These are phyloP conservation scores for Leccinum fallax DNA, from an alignment of 1,284 basidiomycete species.

Conservation along the genomic window DNA sequence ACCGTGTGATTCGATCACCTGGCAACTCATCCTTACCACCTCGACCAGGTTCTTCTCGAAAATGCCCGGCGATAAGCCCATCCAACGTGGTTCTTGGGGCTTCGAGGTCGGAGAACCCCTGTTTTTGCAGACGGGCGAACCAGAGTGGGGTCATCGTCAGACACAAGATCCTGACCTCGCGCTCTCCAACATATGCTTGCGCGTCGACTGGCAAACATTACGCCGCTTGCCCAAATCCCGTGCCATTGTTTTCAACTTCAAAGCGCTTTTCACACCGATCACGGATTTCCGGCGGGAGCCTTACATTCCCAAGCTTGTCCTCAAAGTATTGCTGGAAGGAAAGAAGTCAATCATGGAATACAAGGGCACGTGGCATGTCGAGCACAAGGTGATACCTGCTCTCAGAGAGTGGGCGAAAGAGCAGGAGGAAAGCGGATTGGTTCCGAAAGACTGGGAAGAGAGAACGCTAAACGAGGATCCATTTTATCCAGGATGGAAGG, in stretches of 20 bases:
- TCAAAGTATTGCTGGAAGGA: constrained; percentile 44
- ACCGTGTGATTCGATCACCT: background rate
- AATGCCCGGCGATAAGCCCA: constrained; percentile 47
- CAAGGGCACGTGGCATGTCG: constrained; percentile 44
- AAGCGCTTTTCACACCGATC: constrained; percentile 52
- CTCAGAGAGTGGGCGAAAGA: constrained; percentile 47
- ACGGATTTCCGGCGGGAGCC: constrained; percentile 45
- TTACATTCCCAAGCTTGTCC: constrained; percentile 47
- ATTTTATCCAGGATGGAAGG: constrained; percentile 50
- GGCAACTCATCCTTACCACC: background rate
- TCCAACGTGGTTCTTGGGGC: constrained; percentile 54
- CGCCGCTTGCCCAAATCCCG: constrained; percentile 48
- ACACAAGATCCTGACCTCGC: constrained; percentile 39
- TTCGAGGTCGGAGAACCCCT: constrained; percentile 50
- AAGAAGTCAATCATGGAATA: constrained; percentile 44
- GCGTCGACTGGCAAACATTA: constrained; percentile 57
- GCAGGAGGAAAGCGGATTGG: constrained; percentile 47
- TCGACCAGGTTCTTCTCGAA: constrained; percentile 48
- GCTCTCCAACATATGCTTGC: constrained; percentile 44
- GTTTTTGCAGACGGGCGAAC: constrained; percentile 42
- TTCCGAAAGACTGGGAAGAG: constrained; percentile 48
- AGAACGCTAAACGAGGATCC: constrained; percentile 51
- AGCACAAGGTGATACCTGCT: constrained; percentile 47
- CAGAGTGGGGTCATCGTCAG: constrained; percentile 37
- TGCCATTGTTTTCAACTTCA: constrained; percentile 54